A percentile compares a stretch with the other conserved stretches of the same genome.
phyloP scores from a whole-genome alignment of 371 early-diverging fungal species.

The Lichtheimia ramosa region DNA sequence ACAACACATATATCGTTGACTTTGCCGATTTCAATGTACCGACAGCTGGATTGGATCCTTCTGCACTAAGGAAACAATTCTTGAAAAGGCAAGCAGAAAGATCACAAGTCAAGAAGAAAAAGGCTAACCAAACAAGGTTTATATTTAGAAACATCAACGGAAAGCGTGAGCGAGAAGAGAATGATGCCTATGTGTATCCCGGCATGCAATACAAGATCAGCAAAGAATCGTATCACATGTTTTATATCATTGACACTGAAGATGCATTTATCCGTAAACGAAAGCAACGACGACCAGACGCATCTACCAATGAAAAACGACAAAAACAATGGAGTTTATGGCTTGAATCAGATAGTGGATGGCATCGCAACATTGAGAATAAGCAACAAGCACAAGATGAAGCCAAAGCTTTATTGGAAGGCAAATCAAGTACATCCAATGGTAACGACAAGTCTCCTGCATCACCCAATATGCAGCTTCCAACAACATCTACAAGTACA shows the following conservation, averaged over 20 bases:
- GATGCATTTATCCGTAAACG: conserved; percentile 35
- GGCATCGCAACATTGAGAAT: conserved; percentile 12
- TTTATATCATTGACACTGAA: conserved; percentile 49
- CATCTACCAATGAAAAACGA: not conserved
- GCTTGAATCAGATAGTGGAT: conserved; percentile 22
- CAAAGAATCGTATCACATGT: conserved; percentile 47
- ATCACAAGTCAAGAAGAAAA: not conserved
- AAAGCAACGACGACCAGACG: not conserved
- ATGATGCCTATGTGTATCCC: conserved; percentile 27
- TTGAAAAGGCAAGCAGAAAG: conserved; percentile 47
- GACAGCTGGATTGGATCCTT: conserved; percentile 63
- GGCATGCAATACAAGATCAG: conserved; percentile 52
- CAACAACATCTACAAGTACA: too few species aligned
- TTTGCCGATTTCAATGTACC: conserved; percentile 70
- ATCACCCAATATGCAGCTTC: too few species aligned
- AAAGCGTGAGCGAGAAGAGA: conserved; percentile 21
- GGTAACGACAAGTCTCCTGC: too few species aligned
- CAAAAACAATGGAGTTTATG: conserved; percentile 12
- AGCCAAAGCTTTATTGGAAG: conserved; percentile 3
- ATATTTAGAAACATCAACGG: conserved; percentile 14
- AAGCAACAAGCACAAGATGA: conserved; percentile 14
- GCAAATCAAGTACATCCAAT: not conserved
- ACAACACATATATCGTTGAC: conserved; percentile 86
- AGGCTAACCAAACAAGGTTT: not conserved
- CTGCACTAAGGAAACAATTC: conserved; percentile 53